These are phyloP conservation scores for Oenanthe javanica DNA, from an alignment of 140 eudicot species.

Conservation along the genomic window DNA sequence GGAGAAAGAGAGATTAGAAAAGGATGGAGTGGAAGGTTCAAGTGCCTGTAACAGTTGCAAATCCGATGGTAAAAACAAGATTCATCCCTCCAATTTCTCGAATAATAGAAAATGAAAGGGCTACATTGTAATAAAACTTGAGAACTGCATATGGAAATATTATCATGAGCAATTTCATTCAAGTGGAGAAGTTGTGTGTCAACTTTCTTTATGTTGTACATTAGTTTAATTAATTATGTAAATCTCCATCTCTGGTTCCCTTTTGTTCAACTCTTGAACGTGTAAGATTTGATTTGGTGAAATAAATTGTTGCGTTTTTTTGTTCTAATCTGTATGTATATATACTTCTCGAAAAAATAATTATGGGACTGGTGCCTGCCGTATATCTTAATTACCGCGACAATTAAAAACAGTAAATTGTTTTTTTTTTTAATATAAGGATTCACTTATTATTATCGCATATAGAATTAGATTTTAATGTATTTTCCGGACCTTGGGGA, in stretches of 20 bases:
- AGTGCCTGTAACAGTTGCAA: not conserved
- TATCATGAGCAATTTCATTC: not conserved
- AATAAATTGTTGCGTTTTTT: not conserved
- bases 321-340: not conserved
- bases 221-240: too few relatives aligned
- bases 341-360: too few relatives aligned
- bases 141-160: not conserved
- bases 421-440: too few relatives aligned
- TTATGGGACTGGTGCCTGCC: too few relatives aligned
- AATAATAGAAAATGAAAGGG: not conserved
- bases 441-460: too few relatives aligned
- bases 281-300: not conserved
- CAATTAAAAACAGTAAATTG: too few relatives aligned
- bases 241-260: too few relatives aligned
- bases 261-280: not conserved
- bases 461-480: too few relatives aligned
- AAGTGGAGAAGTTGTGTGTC: not conserved
- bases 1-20: not conserved
- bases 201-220: not conserved
- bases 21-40: not conserved
- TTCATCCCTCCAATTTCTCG: slow-evolving; percentile 1
- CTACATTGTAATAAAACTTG: not conserved
- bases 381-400: too few relatives aligned
- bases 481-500: too few relatives aligned
- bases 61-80: slow-evolving; percentile 4